phyloP scores from a whole-genome alignment of 2,329 filamentous ascomycete genomes.

The Mariannaea sp. region DNA sequence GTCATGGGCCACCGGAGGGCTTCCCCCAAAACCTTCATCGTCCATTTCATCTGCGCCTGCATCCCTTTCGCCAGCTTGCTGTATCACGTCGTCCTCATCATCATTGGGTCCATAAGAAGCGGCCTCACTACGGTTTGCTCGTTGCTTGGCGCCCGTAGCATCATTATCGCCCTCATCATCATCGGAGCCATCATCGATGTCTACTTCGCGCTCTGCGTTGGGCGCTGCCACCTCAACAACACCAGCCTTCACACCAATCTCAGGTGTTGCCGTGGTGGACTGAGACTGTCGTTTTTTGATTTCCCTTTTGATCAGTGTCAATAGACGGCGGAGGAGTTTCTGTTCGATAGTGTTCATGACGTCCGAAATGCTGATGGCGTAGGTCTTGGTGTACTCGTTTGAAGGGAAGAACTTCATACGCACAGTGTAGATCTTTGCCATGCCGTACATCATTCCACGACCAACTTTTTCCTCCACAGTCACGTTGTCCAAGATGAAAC shows the following conservation, averaged over 20 bases:
- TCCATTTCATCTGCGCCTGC: constrained; percentile 61
- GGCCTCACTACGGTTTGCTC: constrained; percentile 76
- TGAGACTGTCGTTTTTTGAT: constrained; percentile 78
- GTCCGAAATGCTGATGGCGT: constrained; percentile 79
- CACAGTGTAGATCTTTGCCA: constrained; percentile 86
- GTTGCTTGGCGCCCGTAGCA: constrained; percentile 74
- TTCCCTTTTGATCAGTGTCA: constrained; percentile 73
- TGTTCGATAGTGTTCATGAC: constrained; percentile 80
- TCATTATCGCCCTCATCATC: constrained; percentile 76
- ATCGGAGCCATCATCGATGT: constrained; percentile 53
- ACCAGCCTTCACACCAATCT: constrained; percentile 64
- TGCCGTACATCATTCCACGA: constrained; percentile 66
- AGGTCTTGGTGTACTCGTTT: constrained; percentile 81
- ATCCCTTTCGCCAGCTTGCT: constrained; percentile 64
- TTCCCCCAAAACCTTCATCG: constrained; percentile 59
- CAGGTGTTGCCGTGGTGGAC: constrained; percentile 73
- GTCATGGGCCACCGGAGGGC: constrained; percentile 47
- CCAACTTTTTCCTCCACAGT: constrained; percentile 81
- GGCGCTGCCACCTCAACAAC: constrained; percentile 56
- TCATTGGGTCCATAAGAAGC: constrained; percentile 92
- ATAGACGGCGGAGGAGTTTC: constrained; percentile 75
- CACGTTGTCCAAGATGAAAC: constrained; percentile 81
- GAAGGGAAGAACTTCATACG: constrained; percentile 82
- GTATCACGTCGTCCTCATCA: constrained; percentile 82
- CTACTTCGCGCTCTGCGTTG: constrained; percentile 41